phyloP scores from a whole-genome alignment of 352 stramenopile genomes.

The Pythium phragmiticola region DNA sequence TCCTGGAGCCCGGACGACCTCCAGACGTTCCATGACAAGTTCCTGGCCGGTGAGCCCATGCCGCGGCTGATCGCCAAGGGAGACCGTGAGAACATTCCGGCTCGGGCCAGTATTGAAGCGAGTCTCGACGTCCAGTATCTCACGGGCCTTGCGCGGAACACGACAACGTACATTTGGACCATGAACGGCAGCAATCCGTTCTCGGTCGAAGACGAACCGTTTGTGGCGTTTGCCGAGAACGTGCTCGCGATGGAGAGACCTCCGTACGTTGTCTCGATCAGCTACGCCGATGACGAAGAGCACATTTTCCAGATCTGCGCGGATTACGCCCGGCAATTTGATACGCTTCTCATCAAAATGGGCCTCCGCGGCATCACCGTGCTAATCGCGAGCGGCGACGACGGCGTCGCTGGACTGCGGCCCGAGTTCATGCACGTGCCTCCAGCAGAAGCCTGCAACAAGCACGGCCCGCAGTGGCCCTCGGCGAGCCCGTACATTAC shows the following conservation, averaged over 20 bases:
- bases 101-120: conserved; percentile 58
- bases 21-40: conserved; percentile 52
- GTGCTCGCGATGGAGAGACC: conserved; percentile 67
- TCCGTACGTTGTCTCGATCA: conserved; percentile 87
- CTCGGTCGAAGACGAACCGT: conserved; percentile 80
- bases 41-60: conserved; percentile 40
- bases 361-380: conserved; percentile 85
- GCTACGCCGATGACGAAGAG: conserved; percentile 90
- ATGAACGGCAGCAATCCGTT: conserved; percentile 86
- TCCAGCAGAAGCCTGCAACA: conserved; percentile 50
- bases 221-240: conserved; percentile 76
- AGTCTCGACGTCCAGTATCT: conserved; percentile 92
- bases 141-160: conserved; percentile 74
- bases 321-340: conserved; percentile 76
- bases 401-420: conserved; percentile 79
- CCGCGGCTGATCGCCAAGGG: conserved; percentile 61
- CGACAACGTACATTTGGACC: conserved; percentile 77
- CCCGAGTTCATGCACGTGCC: conserved; percentile 63
- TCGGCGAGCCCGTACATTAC: conserved; percentile 89
- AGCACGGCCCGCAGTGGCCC: conserved; percentile 73
- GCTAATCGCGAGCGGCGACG: conserved; percentile 84
- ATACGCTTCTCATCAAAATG: conserved; percentile 89
- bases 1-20: conserved; percentile 59
- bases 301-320: conserved; percentile 76
- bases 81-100: conserved; percentile 41